Conservation (phyloP, 176 grass and related monocot species). For the Oryza glaberrima region DNA sequence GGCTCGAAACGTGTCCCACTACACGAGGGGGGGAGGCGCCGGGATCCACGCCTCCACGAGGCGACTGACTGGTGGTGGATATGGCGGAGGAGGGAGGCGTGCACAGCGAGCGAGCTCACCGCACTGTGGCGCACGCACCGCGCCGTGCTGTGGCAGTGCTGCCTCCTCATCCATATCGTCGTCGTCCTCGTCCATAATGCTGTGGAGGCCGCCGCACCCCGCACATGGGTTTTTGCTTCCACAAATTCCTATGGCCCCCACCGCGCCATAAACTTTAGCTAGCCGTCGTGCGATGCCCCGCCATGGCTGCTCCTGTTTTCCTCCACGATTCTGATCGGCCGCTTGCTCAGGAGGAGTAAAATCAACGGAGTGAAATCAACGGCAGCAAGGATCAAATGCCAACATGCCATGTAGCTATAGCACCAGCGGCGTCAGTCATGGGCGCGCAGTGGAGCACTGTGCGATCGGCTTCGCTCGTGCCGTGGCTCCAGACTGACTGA, state of each 20-base stretch:
- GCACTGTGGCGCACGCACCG: neutral
- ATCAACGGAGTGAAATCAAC: neutral
- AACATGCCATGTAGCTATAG: neutral
- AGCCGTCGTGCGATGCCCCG: neutral
- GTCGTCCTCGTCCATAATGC: too few relatives aligned
- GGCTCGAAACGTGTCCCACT: conserved; percentile 38
- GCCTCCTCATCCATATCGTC: neutral
- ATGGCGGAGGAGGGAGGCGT: too few relatives aligned
- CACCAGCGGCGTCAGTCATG: neutral
- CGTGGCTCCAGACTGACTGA: neutral
- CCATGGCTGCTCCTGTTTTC: too few relatives aligned
- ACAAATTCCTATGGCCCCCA: neutral
- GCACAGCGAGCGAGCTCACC: neutral
- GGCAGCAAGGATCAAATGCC: neutral
- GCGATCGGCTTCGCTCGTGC: neutral
- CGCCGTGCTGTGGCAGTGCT: neutral
- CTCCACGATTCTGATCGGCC: too few relatives aligned
- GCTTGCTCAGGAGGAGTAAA: too few relatives aligned
- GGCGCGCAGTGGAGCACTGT: neutral
- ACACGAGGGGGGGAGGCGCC: too few relatives aligned
- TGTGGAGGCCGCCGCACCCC: too few relatives aligned
- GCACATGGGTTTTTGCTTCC: neutral
- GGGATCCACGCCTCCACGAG: neutral
- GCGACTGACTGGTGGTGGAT: too few relatives aligned
- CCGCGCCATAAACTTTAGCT: neutral